These are phyloP conservation scores for Prillingera fragicola DNA, from an alignment of 1,284 basidiomycete genomes.

Conservation along the genomic window DNA sequence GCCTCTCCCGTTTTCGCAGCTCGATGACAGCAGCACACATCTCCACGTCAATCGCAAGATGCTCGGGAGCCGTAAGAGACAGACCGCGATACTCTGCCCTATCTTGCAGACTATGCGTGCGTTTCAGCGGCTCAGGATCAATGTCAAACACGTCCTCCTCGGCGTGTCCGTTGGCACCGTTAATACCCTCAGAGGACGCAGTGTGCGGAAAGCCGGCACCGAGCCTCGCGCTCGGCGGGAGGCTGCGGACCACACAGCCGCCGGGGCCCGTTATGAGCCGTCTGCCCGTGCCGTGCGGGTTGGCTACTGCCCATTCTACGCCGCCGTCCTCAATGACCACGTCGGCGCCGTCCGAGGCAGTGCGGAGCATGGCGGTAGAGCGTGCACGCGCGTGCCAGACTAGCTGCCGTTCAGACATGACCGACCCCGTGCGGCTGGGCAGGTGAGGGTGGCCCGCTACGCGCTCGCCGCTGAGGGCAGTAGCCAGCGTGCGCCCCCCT, in stretches of 20 bases:
- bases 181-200: too few relatives aligned
- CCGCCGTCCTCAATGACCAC: slow-evolving; percentile 28
- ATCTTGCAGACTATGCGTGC: slow-evolving; percentile 20
- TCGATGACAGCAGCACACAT: slow-evolving; percentile 34
- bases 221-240: too few relatives aligned
- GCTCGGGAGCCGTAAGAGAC: slow-evolving; percentile 8
- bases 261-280: slow-evolving; percentile 6
- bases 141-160: background rate
- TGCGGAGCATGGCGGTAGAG: slow-evolving; percentile 27
- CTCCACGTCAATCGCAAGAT: slow-evolving; percentile 37
- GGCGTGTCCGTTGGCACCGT: too few relatives aligned
- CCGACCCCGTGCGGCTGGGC: too few relatives aligned
- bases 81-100: slow-evolving; percentile 8
- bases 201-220: too few relatives aligned
- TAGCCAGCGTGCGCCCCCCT: too few relatives aligned
- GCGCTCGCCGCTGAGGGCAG: too few relatives aligned
- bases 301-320: slow-evolving; percentile 36
- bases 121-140: too few relatives aligned
- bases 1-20: slow-evolving; percentile 25
- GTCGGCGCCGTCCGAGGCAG: slow-evolving; percentile 40
- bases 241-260: background rate
- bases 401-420: background rate
- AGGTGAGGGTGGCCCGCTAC: too few relatives aligned
- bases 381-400: too few relatives aligned
- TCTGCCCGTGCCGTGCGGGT: slow-evolving; percentile 34